These are phyloP conservation scores for Entoloma clypeatum DNA, from an alignment of 1,284 basidiomycete genomes.

Conservation along the genomic window DNA sequence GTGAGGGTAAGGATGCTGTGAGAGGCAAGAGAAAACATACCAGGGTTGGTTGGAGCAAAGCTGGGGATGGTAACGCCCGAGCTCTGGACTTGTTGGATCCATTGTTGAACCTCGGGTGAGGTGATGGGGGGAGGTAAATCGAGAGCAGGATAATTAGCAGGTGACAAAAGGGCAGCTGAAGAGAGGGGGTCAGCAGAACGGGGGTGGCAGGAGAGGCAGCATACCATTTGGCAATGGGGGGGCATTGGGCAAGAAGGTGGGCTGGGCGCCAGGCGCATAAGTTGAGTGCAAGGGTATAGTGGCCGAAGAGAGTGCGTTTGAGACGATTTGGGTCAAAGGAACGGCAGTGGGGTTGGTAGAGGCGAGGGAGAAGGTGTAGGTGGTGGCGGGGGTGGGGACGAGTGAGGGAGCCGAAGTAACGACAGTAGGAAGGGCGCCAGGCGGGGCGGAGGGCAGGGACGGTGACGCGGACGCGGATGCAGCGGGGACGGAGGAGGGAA, in stretches of 20 bases:
- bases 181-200: neutral
- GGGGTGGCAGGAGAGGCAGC: slow-evolving; percentile 15
- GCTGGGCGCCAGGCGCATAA: slow-evolving; percentile 32
- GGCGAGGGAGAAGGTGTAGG: slow-evolving; percentile 39
- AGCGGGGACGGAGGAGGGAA: slow-evolving; percentile 1
- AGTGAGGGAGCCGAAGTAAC: slow-evolving; percentile 1
- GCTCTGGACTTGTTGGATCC: slow-evolving; percentile 60
- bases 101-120: slow-evolving; percentile 66
- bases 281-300: slow-evolving; percentile 30
- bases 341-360: slow-evolving; percentile 47
- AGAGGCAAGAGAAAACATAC: slow-evolving; percentile 26
- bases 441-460: neutral
- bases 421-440: neutral
- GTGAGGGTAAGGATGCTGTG: slow-evolving; percentile 4
- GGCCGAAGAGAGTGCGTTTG: slow-evolving; percentile 15
- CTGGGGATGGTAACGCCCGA: slow-evolving; percentile 56
- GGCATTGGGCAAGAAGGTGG: slow-evolving; percentile 36
- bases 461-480: slow-evolving; percentile 1
- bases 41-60: slow-evolving; percentile 44
- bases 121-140: slow-evolving; percentile 67
- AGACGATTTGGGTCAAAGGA: slow-evolving; percentile 21
- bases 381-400: slow-evolving; percentile 20
- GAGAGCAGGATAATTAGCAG: slow-evolving; percentile 64
- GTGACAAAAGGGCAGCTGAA: slow-evolving; percentile 38
- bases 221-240: slow-evolving; percentile 40